These are phyloP conservation scores for Calonectria crousiana DNA, from an alignment of 2,329 filamentous ascomycete species.

Conservation along the genomic window DNA sequence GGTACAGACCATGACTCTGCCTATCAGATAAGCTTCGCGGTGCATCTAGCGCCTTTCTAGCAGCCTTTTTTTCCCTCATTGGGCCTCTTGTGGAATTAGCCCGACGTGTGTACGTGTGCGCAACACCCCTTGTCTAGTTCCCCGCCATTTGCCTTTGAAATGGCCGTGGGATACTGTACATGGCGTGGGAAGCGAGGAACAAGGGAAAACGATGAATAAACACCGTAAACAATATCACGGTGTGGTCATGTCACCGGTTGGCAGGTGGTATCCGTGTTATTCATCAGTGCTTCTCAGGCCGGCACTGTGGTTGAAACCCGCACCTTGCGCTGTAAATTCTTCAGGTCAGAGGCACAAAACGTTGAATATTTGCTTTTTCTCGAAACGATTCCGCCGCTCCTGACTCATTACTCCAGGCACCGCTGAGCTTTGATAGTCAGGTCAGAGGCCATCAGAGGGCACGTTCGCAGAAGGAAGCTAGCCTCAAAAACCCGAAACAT, in stretches of 20 bases:
- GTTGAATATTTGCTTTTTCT: slow-evolving; percentile 3
- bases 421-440: slow-evolving; percentile 1
- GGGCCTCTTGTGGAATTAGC: neutral
- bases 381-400: neutral
- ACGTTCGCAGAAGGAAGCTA: neutral
- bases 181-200: neutral
- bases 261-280: neutral
- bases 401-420: slow-evolving; percentile 6
- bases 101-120: neutral
- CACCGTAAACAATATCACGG: neutral
- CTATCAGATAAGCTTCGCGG: slow-evolving; percentile 2
- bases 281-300: neutral
- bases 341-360: neutral
- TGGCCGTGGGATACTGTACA: neutral
- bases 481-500: neutral
- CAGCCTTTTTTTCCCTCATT: slow-evolving; percentile 6
- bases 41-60: slow-evolving; percentile 9
- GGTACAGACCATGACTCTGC: neutral
- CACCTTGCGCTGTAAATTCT: neutral
- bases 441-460: neutral
- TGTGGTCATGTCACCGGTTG: neutral
- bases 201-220: neutral
- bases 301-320: neutral
- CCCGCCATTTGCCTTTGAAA: neutral
- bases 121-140: neutral